Base-by-base conservation (phyloP, 2,329 filamentous ascomycete species). In the Tolypocladium amazonense region DNA sequence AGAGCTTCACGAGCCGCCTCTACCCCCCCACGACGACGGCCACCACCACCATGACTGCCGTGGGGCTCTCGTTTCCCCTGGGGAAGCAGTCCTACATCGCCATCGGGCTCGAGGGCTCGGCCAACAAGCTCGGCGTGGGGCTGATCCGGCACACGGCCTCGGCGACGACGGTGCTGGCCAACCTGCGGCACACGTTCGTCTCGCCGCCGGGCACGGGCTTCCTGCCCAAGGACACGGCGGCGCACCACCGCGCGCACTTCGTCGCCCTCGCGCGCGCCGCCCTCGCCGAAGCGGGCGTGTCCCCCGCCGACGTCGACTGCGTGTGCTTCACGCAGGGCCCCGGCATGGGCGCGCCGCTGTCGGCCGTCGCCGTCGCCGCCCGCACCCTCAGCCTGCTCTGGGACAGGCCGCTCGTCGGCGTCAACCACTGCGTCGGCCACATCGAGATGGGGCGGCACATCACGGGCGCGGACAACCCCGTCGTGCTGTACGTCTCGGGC, bases 381-480 rank as follows among this genome's bases (percentile, higher is more conserved):
- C 84, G 94, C 62, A 90, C 89, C 63, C 78, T 97, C 38, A 81
- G 85, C 50, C 77, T 96, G 61, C 81, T 99, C 20, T 99, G 94
- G 94, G 81, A 79, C 58, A 91, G 90, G 74, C 86, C 89, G n/a
- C 79, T 99, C 43, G 88, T 99, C 3, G 93, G 92, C 30, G 94
- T 99, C 33, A 99, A 99, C 76, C 94, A 99, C 76, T 99, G 94
- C 74, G 90, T 99, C 56, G 94, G 94, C 52, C 94, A 99, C 75
- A 97, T 99, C 69, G 94, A 99, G 78, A 99, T 99, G 94, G 94
- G 94, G 38, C 84, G 94, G 57, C 83, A 89, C 61, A 96, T 99
- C 71, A 97, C 94, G 5, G 89, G 90, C 61, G 92, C 94, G 20
- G 78, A 83, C 30, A 93, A 99, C 75, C 94, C 94, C 0, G 92